Evolutionary conservation across 495 filamentous ascomycete species (phyloP), one percentile per base, ranked within the genome.

Genomic region (Coniosporium apollinis): DNA sequence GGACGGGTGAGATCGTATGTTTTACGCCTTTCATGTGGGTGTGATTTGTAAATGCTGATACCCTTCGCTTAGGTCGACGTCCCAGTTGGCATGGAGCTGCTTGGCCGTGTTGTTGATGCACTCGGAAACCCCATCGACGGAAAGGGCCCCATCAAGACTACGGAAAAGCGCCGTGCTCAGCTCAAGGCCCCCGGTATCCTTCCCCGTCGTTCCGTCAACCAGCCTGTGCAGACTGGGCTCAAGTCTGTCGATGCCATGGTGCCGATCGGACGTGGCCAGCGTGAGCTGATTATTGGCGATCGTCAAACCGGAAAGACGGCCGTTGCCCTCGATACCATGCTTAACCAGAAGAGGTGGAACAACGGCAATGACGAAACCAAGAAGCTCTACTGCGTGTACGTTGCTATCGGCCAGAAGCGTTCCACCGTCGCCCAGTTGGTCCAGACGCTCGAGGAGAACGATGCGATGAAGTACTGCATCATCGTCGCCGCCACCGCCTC

Each of bases 201-300:
- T 36, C 89, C 89, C 57, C 87, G 89, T 63, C 75, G 62, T 48
- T 97, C 89, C 56, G 89, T 97, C 76, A 85, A 82, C 66, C 72
- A 97, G 71, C 91, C 89, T 39, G 89, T 97, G 37, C 89, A 97
- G 76, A 97, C 89, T 58, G 89, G 89, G 65, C 75, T 97, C 47
- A 97, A 96, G 72, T 92, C 86, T 59, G 74, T 97, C 71, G 89
- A 97, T 62, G 85, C 89, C 58, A 97, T 97, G 89, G 89, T 97
- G 42, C 89, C 89, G 53, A 96, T 97, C 55, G 89, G 89, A 59
- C 89, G 89, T 85, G 89, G 89, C 53, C 89, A 97, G 70, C 89
- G 89, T 82, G 89, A 97, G 69, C 72, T 97, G 69, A 96, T 97
- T 64, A 97, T 97, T 68, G 89, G 89, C 66, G 89, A 97, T 64